phyloP scores from a whole-genome alignment of 768 basidiomycete species.

The Suillus plorans region DNA sequence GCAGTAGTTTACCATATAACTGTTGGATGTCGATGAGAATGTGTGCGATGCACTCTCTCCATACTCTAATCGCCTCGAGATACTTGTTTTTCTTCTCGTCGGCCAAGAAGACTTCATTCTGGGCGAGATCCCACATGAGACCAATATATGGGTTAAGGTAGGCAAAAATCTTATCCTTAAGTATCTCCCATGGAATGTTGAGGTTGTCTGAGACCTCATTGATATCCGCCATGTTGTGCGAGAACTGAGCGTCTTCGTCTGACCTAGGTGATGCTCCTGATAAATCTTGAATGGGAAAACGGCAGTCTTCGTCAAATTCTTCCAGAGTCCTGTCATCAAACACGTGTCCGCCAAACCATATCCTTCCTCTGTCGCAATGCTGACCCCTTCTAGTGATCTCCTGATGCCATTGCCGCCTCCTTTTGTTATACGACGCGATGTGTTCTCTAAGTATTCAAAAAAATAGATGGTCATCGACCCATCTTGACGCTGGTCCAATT shows the following conservation, averaged over 20 bases:
- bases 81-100: no score
- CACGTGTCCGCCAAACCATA: slow-evolving; percentile 28
- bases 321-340: slow-evolving; percentile 17
- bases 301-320: slow-evolving; percentile 36
- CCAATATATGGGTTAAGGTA: no score
- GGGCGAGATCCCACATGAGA: background rate
- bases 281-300: slow-evolving; percentile 7
- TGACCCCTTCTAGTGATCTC: background rate
- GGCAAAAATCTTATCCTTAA: no score
- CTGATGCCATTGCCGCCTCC: slow-evolving; percentile 9
- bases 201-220: no score
- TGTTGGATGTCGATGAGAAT: no score
- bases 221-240: background rate
- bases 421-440: slow-evolving; percentile 27
- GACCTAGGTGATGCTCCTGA: background rate
- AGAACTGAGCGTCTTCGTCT: accelerated
- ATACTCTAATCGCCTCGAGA: no score
- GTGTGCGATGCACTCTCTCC: accelerated
- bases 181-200: no score
- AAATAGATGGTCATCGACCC: slow-evolving; percentile 34
- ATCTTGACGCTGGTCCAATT: slow-evolving; percentile 24
- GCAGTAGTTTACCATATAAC: no score
- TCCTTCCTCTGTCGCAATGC: slow-evolving; percentile 10
- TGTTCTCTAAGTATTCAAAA: slow-evolving; percentile 14
- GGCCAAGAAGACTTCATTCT: background rate